phyloP scores from a whole-genome alignment of 2,329 filamentous ascomycete genomes.

The Fusarium xyrophilum region DNA sequence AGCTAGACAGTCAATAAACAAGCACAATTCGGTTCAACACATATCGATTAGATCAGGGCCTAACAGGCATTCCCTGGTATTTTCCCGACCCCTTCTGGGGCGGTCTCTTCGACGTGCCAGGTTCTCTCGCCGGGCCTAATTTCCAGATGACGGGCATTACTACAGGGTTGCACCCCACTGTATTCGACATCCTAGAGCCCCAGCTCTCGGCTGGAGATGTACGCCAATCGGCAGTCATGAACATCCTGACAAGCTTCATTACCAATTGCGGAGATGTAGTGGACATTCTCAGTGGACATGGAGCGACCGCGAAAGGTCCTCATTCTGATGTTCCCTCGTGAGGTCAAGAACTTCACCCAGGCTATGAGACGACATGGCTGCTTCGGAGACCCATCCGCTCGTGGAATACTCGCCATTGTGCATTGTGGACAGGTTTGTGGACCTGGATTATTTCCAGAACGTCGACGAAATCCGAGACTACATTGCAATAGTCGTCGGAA shows the following conservation, averaged over 20 bases:
- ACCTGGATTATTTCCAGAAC: not conserved
- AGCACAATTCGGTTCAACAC: too few relatives aligned
- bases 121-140: accelerated
- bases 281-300: not conserved
- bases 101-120: accelerated
- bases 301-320: accelerated
- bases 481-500: not conserved
- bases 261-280: not conserved
- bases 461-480: not conserved
- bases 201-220: accelerated
- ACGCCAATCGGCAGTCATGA: not conserved
- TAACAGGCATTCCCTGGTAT: too few relatives aligned
- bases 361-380: accelerated
- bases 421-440: not conserved
- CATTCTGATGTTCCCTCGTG: accelerated
- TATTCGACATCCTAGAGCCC: accelerated
- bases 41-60: too few relatives aligned
- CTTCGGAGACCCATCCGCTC: accelerated
- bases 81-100: not conserved
- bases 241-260: not conserved
- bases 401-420: not conserved
- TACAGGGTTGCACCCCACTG: accelerated
- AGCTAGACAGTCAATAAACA: too few relatives aligned
- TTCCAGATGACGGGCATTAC: accelerated
- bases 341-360: accelerated